phyloP scores from a whole-genome alignment of 371 early-diverging fungal species.

The Mucor racemosus region DNA sequence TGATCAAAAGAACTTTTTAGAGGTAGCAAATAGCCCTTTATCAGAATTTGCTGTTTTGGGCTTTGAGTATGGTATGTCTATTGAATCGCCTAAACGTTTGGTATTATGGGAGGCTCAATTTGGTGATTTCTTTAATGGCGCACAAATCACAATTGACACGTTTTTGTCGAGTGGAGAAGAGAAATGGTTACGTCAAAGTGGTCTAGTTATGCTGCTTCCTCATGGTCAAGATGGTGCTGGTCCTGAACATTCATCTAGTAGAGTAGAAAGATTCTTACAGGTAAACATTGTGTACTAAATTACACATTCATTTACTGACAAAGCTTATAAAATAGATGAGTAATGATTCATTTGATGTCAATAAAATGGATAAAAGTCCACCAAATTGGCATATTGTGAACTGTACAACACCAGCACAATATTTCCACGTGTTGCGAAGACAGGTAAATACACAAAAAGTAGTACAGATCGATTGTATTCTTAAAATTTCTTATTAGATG shows the following conservation, averaged over 20 bases:
- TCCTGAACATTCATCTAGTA: constrained; percentile 92
- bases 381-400: constrained; percentile 94
- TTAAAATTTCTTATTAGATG: constrained; percentile 50
- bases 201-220: constrained; percentile 90
- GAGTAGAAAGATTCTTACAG: constrained; percentile 96
- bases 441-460: constrained; percentile 58
- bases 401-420: constrained; percentile 95
- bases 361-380: constrained; percentile 53
- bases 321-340: constrained; percentile 59
- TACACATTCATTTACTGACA: neutral
- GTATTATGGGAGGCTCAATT: constrained; percentile 98
- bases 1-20: constrained; percentile 42
- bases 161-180: constrained; percentile 88
- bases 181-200: constrained; percentile 94
- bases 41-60: constrained; percentile 95
- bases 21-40: constrained; percentile 90
- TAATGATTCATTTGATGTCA: constrained; percentile 74
- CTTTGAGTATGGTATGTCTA: constrained; percentile 93
- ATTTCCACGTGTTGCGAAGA: constrained; percentile 93
- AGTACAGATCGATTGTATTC: neutral
- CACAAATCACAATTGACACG: constrained; percentile 95
- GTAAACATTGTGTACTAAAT: constrained; percentile 30
- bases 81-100: constrained; percentile 82
- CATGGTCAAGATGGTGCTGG: constrained; percentile 98
- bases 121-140: constrained; percentile 97